Conservation (phyloP, 108 stramenopile genomes). For the Skeletonema costatum region DNA sequence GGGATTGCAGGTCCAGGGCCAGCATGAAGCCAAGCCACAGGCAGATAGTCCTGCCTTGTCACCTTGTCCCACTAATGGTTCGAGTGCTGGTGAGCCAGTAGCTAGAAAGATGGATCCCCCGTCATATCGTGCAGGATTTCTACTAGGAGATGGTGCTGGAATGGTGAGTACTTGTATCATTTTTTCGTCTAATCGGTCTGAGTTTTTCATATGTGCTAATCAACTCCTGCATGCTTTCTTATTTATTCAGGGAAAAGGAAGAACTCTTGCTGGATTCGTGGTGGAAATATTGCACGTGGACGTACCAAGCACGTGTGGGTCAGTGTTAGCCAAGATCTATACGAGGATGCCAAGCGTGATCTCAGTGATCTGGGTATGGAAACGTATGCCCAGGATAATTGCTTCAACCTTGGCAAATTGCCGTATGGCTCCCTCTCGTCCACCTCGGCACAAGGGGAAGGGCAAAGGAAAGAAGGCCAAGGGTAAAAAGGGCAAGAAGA, state of each 20-base stretch:
- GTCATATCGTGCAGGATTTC: slow-evolving; percentile 61
- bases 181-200: no score
- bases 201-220: no score
- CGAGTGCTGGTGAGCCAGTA: not conserved
- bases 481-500: slow-evolving; percentile 14
- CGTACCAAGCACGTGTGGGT: slow-evolving; percentile 55
- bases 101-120: slow-evolving; percentile 47
- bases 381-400: slow-evolving; percentile 34
- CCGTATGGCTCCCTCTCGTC: slow-evolving; percentile 37
- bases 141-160: slow-evolving; percentile 84
- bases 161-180: slow-evolving; percentile 28
- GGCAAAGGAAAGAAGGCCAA: slow-evolving; percentile 23
- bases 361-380: slow-evolving; percentile 40
- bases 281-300: slow-evolving; percentile 51
- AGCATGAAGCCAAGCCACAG: not conserved
- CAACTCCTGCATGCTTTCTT: not conserved
- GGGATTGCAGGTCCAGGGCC: not conserved
- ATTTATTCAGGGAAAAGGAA: slow-evolving; percentile 57
- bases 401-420: slow-evolving; percentile 43
- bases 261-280: slow-evolving; percentile 60
- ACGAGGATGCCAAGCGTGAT: slow-evolving; percentile 62
- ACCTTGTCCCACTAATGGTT: not conserved
- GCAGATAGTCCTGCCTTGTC: not conserved
- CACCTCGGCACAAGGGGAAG: slow-evolving; percentile 6
- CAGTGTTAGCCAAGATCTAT: slow-evolving; percentile 47